Percentiles rank a stretch among this genome's conserved stretches.
These are phyloP conservation scores for Cudoniella acicularis DNA, from an alignment of 495 filamentous ascomycete genomes.

Conservation along the genomic window DNA sequence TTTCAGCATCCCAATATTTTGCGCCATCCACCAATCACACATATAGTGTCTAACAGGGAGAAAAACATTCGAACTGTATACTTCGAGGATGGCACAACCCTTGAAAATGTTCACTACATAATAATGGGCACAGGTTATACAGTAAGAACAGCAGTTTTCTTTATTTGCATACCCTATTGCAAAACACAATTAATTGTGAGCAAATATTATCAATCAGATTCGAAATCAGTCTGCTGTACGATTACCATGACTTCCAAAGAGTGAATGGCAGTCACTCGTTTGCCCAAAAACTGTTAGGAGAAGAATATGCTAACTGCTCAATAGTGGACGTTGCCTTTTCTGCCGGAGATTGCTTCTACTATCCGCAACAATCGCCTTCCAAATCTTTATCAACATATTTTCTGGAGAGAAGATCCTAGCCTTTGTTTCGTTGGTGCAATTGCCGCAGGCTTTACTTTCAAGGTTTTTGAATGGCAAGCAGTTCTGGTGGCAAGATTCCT, in stretches of 20 bases:
- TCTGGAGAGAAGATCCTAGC: slow-evolving; percentile 41
- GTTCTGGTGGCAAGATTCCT: slow-evolving; percentile 34
- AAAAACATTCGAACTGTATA: slow-evolving; percentile 32
- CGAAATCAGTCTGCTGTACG: too few species aligned
- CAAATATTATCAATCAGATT: too few species aligned
- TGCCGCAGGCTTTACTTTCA: slow-evolving; percentile 32
- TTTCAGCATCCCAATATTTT: slow-evolving; percentile 48
- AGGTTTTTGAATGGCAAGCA: slow-evolving; percentile 42
- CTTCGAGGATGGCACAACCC: slow-evolving; percentile 45
- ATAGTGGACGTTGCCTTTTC: slow-evolving; percentile 52
- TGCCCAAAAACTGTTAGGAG: too few species aligned
- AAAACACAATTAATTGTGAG: too few species aligned
- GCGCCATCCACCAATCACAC: slow-evolving; percentile 32
- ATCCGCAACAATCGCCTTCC: slow-evolving; percentile 52
- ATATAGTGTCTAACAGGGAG: slow-evolving; percentile 17
- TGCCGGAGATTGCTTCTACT: slow-evolving; percentile 38
- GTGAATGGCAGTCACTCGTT: too few species aligned
- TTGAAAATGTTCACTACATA: slow-evolving; percentile 49
- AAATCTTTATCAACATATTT: slow-evolving; percentile 53
- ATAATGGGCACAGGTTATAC: slow-evolving; percentile 59
- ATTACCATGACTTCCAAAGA: too few species aligned
- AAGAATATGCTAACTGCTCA: too few species aligned
- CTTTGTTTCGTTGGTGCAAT: slow-evolving; percentile 33
- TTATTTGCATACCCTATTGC: too few species aligned
- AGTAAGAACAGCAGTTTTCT: too few species aligned